Percentiles rank a stretch among this genome's conserved stretches.
These are phyloP conservation scores for Pythium guiyangense DNA, from an alignment of 352 stramenopile genomes.

Conservation along the genomic window DNA sequence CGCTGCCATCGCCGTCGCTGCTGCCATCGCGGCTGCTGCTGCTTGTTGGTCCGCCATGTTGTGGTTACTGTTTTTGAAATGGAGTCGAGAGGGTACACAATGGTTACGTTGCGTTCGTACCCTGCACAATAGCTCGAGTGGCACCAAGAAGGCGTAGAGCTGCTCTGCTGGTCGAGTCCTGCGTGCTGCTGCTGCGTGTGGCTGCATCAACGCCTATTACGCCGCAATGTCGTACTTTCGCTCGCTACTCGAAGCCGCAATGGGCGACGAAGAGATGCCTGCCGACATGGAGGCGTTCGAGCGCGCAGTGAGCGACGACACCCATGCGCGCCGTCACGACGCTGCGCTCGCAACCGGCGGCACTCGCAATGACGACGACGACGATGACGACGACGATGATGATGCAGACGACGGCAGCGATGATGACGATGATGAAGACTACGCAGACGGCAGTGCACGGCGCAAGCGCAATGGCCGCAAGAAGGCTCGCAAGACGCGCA, in stretches of 20 bases:
- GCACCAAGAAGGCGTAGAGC: too few species aligned
- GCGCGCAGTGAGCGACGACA: constrained; percentile 16
- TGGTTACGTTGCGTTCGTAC: too few species aligned
- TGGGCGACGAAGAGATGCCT: constrained; percentile 57
- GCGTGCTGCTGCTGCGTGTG: not conserved
- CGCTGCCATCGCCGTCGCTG: not conserved
- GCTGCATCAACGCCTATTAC: not conserved
- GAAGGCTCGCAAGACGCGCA: not conserved
- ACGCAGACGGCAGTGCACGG: constrained; percentile 1
- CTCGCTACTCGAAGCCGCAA: constrained; percentile 77
- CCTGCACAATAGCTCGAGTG: too few species aligned
- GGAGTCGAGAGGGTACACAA: too few species aligned
- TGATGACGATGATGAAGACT: constrained; percentile 8
- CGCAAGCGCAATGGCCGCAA: constrained; percentile 1
- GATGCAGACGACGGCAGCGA: constrained; percentile 14
- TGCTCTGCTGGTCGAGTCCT: not conserved
- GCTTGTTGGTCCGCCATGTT: not conserved
- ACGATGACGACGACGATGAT: constrained; percentile 7
- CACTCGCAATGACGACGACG: constrained; percentile 8
- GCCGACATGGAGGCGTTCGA: constrained; percentile 48
- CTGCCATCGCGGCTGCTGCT: constrained; percentile 1
- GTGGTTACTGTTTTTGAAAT: too few species aligned
- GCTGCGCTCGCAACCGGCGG: not conserved
- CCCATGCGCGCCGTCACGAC: not conserved
- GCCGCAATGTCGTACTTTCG: constrained; percentile 71